phyloP scores from a whole-genome alignment of 2,329 filamentous ascomycete genomes.

The Nannizziopsis arthrosporioides region DNA sequence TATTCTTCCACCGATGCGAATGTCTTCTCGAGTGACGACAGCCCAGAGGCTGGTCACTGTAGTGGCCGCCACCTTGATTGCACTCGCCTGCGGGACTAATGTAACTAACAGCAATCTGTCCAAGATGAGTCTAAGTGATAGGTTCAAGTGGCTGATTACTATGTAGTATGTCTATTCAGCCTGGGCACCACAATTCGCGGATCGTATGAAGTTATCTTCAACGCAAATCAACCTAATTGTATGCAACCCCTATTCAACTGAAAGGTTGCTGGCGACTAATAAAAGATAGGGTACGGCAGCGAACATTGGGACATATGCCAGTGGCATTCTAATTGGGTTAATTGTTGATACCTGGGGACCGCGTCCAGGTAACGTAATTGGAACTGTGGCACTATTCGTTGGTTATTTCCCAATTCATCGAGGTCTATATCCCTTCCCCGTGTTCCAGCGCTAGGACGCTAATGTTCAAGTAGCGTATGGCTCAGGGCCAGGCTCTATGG shows the following conservation, averaged over 20 bases:
- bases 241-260: conserved; percentile 23
- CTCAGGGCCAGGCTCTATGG: conserved; percentile 48
- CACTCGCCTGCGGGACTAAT: conserved; percentile 86
- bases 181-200: conserved; percentile 92
- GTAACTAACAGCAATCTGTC: conserved; percentile 42
- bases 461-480: conserved; percentile 52
- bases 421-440: conserved; percentile 25
- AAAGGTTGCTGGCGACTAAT: conserved; percentile 19
- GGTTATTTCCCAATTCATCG: conserved; percentile 79
- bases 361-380: conserved; percentile 62
- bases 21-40: conserved; percentile 19
- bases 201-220: conserved; percentile 73
- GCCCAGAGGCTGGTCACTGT: conserved; percentile 66
- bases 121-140: conserved; percentile 8
- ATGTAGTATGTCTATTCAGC: conserved; percentile 90
- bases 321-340: conserved; percentile 79
- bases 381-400: conserved; percentile 57
- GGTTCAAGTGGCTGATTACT: conserved; percentile 13
- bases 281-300: conserved; percentile 40
- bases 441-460: conserved; percentile 14
- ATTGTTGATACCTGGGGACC: conserved; percentile 76
- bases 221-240: conserved; percentile 88
- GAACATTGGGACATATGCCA: conserved; percentile 77
- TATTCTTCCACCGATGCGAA: background rate
- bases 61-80: conserved; percentile 69